Evolutionary conservation across 225 moss, liverwort and hornwort genomes (phyloP).

Genomic region (Ulota crispa): DNA sequence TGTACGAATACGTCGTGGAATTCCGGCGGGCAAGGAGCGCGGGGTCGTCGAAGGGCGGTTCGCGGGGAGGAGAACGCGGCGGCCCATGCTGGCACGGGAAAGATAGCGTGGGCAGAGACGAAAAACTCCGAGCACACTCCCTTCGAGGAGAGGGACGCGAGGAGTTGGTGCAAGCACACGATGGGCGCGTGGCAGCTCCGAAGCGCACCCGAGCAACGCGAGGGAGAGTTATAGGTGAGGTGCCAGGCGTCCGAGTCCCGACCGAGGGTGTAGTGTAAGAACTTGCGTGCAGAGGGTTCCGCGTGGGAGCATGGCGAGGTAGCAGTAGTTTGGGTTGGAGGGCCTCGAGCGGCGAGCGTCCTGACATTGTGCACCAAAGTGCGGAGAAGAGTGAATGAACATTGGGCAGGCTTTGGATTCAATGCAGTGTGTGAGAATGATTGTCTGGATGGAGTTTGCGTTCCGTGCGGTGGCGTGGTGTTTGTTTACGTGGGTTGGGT

Average conservation of each 20-base stretch:
- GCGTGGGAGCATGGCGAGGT: slow-evolving; percentile 21
- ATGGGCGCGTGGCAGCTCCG: not conserved
- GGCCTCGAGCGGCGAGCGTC: slow-evolving; percentile 13
- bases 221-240: slow-evolving; percentile 8
- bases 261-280: slow-evolving; percentile 36
- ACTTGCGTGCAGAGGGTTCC: slow-evolving; percentile 36
- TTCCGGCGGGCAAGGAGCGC: not conserved
- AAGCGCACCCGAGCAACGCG: slow-evolving; percentile 18
- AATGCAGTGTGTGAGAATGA: not conserved
- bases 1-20: not conserved
- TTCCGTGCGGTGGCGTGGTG: not conserved
- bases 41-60: not conserved
- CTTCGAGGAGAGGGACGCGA: not conserved
- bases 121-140: not conserved
- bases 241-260: slow-evolving; percentile 1
- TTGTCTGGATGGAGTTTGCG: not conserved
- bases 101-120: not conserved
- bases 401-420: not conserved
- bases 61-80: not conserved
- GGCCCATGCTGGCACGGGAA: not conserved
- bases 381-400: not conserved
- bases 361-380: slow-evolving; percentile 26
- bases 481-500: not conserved
- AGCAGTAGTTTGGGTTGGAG: slow-evolving; percentile 35
- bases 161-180: not conserved